Evolutionary conservation across 352 stramenopile genomes (phyloP).

Genomic region (Phytophthora fragariaefolia): DNA sequence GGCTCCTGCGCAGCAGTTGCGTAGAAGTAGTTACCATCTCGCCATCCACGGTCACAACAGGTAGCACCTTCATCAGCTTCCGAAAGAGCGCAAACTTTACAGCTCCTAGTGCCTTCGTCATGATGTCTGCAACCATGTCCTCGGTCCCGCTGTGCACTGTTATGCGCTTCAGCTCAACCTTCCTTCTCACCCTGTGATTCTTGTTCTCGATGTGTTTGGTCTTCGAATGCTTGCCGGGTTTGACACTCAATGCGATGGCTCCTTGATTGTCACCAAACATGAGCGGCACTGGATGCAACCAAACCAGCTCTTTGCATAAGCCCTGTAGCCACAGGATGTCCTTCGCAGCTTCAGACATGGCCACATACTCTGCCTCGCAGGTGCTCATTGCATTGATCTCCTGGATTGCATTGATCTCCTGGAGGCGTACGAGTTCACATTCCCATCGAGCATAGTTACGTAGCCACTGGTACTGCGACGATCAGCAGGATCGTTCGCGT

Average conservation of each 20-base stretch:
- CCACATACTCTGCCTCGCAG: conserved; percentile 16
- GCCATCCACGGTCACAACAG: conserved; percentile 5
- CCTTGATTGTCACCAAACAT: conserved; percentile 14
- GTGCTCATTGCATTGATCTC: conserved; percentile 31
- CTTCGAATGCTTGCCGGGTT: conserved; percentile 13
- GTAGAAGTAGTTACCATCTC: background rate
- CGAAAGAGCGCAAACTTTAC: conserved; percentile 30
- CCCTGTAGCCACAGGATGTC: conserved; percentile 27
- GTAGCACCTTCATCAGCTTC: conserved; percentile 1
- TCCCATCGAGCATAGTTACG: background rate
- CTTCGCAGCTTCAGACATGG: conserved; percentile 28
- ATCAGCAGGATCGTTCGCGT: conserved; percentile 17
- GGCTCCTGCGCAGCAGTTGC: no score
- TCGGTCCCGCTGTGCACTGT: conserved; percentile 11
- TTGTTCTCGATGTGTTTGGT: conserved; percentile 40
- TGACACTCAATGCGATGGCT: background rate
- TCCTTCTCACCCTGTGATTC: conserved; percentile 15
- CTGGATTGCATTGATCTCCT: no score
- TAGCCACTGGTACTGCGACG: background rate
- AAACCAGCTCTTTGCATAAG: conserved; percentile 9
- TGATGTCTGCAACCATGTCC: conserved; percentile 30
- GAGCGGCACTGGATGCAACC: conserved; percentile 5
- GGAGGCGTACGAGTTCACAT: background rate
- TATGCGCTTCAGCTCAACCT: conserved; percentile 12
- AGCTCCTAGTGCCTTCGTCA: conserved; percentile 29